Evolutionary conservation across 768 basidiomycete genomes (phyloP), one percentile per base, ranked within the genome.

Genomic region (Clathrus columnatus): DNA sequence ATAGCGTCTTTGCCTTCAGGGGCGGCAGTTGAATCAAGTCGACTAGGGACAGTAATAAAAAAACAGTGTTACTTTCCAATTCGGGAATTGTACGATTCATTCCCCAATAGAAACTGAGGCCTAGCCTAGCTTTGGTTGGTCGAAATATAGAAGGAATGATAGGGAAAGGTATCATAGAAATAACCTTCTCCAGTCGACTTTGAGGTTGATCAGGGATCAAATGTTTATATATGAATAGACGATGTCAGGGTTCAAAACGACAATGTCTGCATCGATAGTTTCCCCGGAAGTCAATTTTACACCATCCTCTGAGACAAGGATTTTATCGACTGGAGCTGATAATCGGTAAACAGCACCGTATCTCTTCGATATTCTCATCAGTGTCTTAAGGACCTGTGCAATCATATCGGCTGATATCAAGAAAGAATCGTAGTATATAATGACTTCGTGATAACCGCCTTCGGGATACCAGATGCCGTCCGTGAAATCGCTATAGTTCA

Each of bases 81-180:
- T 62, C 59, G 1, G 63, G 62, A 21, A 69, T 62, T 28, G 55
- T 65, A 24, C 65, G 59, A 51, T 71, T 64, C 63, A 74, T 67
- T 2, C 67, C 67, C 73, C 73, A 74, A 62, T 73, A 74, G 60
- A 74, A 72, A 23, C 67, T 69, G 52, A 74, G 71, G 6, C 64
- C 65, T 3, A 70, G n/a, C n/a, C n/a, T n/a, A n/a, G n/a, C n/a
- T n/a, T n/a, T n/a, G n/a, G n/a, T n/a, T n/a, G n/a, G n/a, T n/a
- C n/a, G n/a, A n/a, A n/a, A n/a, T n/a, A n/a, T n/a, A n/a, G n/a
- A n/a, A n/a, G n/a, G n/a, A n/a, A n/a, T n/a, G n/a, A n/a, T n/a
- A n/a, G n/a, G n/a, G n/a, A n/a, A n/a, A n/a, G n/a, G n/a, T n/a
- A n/a, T n/a, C n/a, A n/a, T n/a, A 72, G 64, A 72, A 74, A 20